phyloP scores from a whole-genome alignment of 1,139 yeast species.

The Sugiyamaella grinbergsii region DNA sequence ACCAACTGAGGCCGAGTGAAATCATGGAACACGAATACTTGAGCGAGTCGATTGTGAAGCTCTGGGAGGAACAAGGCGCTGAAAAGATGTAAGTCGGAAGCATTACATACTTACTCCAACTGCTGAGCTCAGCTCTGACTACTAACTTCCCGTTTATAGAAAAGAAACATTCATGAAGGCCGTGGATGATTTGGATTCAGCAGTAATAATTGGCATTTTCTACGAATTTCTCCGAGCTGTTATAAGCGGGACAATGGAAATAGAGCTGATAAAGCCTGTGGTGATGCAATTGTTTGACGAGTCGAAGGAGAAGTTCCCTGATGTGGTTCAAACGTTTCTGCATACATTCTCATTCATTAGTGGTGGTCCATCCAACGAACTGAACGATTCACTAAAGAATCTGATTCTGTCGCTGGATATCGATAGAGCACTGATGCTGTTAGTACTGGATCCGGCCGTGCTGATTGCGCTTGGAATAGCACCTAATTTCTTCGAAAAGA shows the following conservation, averaged over 20 bases:
- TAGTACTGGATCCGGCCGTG: constrained; percentile 33
- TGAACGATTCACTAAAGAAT: constrained; percentile 21
- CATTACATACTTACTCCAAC: not conserved
- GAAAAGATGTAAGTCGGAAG: constrained; percentile 5
- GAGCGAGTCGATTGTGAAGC: constrained; percentile 5
- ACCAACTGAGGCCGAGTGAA: not conserved
- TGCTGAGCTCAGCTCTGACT: not conserved
- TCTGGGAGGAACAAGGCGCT: constrained; percentile 14
- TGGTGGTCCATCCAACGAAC: constrained; percentile 17
- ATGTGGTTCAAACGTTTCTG: constrained; percentile 27
- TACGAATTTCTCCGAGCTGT: constrained; percentile 26
- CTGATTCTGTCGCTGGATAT: constrained; percentile 29
- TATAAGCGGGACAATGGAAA: constrained; percentile 3
- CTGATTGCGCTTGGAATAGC: constrained; percentile 33
- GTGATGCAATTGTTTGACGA: constrained; percentile 3
- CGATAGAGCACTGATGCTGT: constrained; percentile 24
- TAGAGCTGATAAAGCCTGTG: constrained; percentile 1
- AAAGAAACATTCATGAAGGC: constrained; percentile 9
- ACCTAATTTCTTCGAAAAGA: constrained; percentile 43
- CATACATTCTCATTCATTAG: constrained; percentile 31
- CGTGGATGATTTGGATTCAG: constrained; percentile 11
- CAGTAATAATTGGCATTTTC: constrained; percentile 26
- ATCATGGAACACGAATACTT: constrained; percentile 11
- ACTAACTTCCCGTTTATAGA: not conserved
- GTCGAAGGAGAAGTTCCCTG: constrained; percentile 9